Evolutionary conservation across 257 asterid genomes (phyloP).

Genomic region (Verbascum thapsus): DNA sequence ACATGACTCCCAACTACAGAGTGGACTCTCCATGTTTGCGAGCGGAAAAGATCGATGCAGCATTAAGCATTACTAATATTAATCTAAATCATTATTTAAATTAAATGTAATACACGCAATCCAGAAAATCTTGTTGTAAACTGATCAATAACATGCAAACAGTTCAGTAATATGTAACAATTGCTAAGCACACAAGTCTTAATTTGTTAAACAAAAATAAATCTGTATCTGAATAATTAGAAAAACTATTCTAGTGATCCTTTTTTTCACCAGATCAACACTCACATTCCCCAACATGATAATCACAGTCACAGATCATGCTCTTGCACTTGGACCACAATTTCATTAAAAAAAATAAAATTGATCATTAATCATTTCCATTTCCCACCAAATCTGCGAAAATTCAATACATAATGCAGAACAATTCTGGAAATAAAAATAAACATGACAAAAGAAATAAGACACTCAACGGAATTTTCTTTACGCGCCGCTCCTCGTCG

Average conservation of each 20-base stretch:
- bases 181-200: not conserved
- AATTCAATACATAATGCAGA: constrained; percentile 6
- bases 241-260: not conserved
- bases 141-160: not conserved
- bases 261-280: not conserved
- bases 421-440: not conserved
- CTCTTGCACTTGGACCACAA: not conserved
- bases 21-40: not conserved
- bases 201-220: not conserved
- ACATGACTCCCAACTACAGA: not conserved
- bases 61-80: not conserved
- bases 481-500: constrained; percentile 16
- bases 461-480: constrained; percentile 20
- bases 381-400: constrained; percentile 11
- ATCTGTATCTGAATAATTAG: not conserved
- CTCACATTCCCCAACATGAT: constrained; percentile 1
- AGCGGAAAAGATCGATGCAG: not conserved
- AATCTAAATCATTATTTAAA: not conserved
- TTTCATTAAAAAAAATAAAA: constrained; percentile 10
- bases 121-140: not conserved
- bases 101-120: too few relatives aligned
- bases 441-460: not conserved
- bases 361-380: constrained; percentile 4
- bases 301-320: constrained; percentile 8
- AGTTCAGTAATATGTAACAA: not conserved